Evolutionary conservation across 441 rosid species (phyloP), one percentile per base, ranked within the genome.

Genomic region (Jatropha podagrica): DNA sequence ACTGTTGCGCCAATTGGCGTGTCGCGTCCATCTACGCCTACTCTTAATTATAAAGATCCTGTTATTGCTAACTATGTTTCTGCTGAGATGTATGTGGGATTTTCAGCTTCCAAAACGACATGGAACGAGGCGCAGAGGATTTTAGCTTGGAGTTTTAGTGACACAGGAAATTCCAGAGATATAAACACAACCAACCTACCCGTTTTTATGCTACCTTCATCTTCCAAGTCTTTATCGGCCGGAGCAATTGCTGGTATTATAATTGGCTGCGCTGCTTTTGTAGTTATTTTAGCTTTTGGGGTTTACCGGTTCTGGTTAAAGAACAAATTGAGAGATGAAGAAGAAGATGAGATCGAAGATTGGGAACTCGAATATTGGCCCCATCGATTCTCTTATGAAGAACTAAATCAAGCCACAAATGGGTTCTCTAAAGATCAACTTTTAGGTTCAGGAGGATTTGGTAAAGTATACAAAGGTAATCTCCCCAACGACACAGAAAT

Each of bases 361-460:
- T 84, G 92, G 71, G 99, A 89, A 76, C 85, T 87, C 10, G 82
- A 91, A 74, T 82, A 91, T 2, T 92, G 98, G 74, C 88, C 95
- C 4, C 88, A 86, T 60, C 84, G 88, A 83, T 93, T 91, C 75
- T 84, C 88, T 14, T 91, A 88, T 78, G 93, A 77, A 76, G 98
- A 93, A 61, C 85, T 95, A 37, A 80, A 78, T 51, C 23, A 66
- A 41, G 97, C 99, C 51, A 93, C 98, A 0, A 83, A 82, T 78
- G 95, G 90, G 70, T 93, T 95, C 81, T 95, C 92, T 44, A 76
- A 86, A 2, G 90, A 89, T 71, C 76, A 92, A 72, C 89, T 95
- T 70, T 79, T 95, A 1, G 99, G 99, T 10, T 74, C 84, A 4
- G 99, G 99, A 5, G 96, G 97, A 15, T 95, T 95, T 69, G 96